Evolutionary conservation across 139 green algal species (phyloP).

Genomic region (Eudorina sp.): DNA sequence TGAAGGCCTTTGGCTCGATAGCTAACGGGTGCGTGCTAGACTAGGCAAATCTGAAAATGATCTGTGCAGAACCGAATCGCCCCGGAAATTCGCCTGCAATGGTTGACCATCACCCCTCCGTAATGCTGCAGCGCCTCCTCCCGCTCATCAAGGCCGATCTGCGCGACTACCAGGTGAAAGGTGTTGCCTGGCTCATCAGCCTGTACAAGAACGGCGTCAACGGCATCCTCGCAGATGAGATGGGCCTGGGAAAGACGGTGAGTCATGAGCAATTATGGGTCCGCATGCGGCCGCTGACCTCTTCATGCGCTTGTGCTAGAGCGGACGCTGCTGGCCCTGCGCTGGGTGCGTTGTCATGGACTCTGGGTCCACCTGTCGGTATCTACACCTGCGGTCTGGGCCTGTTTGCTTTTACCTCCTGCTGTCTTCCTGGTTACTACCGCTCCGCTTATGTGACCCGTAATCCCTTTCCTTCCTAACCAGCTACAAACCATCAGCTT

Average conservation of each 20-base stretch:
- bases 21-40: not conserved
- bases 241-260: slow-evolving; percentile 97
- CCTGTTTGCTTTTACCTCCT: too few relatives aligned
- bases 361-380: too few relatives aligned
- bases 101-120: not conserved
- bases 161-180: slow-evolving; percentile 93
- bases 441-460: not conserved
- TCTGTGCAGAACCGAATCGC: not conserved
- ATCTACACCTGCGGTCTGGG: too few relatives aligned
- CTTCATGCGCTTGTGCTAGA: too few relatives aligned
- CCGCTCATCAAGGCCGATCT: slow-evolving; percentile 86
- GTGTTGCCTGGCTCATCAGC: slow-evolving; percentile 92
- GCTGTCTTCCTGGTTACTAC: too few relatives aligned
- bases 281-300: too few relatives aligned
- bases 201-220: slow-evolving; percentile 95
- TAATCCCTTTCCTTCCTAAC: not conserved
- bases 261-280: too few relatives aligned
- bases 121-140: slow-evolving; percentile 73
- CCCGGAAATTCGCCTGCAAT: not conserved
- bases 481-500: slow-evolving; percentile 96
- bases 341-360: too few relatives aligned
- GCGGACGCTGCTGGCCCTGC: too few relatives aligned
- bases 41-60: not conserved
- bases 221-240: slow-evolving; percentile 96
- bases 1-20: not conserved